phyloP scores from a whole-genome alignment of 78 protist genomes.

The Dictyostelium purpureum region DNA sequence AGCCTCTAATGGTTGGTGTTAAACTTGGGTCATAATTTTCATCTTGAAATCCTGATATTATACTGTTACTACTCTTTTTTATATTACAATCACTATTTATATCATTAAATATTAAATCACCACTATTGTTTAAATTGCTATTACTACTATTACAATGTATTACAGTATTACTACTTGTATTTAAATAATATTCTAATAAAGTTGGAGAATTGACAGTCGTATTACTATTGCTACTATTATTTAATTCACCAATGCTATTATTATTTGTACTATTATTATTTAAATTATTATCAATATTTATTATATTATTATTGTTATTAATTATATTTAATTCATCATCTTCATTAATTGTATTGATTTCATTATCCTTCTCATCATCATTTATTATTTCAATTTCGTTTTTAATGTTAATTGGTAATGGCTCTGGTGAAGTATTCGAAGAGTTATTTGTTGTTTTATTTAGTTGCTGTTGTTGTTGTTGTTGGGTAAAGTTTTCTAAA shows the following conservation, averaged over 20 bases:
- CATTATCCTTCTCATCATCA: too few species aligned
- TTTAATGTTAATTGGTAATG: too few species aligned
- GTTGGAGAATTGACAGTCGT: neutral
- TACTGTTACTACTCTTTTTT: neutral
- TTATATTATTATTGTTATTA: neutral
- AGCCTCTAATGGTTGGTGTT: neutral
- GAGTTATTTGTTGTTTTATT: neutral
- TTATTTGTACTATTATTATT: neutral
- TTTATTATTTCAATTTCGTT: too few species aligned
- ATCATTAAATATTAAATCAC: neutral
- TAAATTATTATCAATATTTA: neutral
- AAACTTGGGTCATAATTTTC: neutral
- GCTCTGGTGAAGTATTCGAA: too few species aligned
- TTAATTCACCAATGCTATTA: neutral
- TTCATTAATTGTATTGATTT: neutral
- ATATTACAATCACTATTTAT: neutral
- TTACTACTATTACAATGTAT: neutral
- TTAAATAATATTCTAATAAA: neutral
- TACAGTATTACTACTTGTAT: neutral
- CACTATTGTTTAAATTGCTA: constrained; percentile 2
- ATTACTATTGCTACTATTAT: neutral
- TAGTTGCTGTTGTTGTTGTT: constrained; percentile 9
- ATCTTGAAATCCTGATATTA: neutral
- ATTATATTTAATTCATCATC: neutral
- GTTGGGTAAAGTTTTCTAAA: neutral